Evolutionary conservation across 1,284 basidiomycete genomes (phyloP).

Genomic region (Acaromyces ingoldii): DNA sequence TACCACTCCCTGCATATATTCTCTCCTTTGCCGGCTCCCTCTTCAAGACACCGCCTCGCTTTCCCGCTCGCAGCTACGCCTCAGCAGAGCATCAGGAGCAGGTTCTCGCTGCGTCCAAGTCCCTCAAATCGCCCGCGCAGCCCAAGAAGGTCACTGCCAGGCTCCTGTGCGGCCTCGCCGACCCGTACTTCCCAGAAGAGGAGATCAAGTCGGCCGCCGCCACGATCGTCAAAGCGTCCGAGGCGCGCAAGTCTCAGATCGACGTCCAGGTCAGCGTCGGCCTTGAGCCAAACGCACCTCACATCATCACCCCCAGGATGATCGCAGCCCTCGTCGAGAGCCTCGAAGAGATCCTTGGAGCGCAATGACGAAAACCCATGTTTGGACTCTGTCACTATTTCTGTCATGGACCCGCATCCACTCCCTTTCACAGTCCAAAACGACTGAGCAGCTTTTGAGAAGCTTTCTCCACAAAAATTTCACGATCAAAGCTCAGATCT

Average conservation of each 20-base stretch:
- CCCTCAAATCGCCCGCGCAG: not conserved
- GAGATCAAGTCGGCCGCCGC: conserved; percentile 1
- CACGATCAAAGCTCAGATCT: too few relatives aligned
- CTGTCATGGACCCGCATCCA: too few relatives aligned
- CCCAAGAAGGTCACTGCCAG: not conserved
- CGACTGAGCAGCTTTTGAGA: too few relatives aligned
- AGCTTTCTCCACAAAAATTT: too few relatives aligned
- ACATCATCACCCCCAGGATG: conserved; percentile 1
- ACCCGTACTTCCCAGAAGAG: not conserved
- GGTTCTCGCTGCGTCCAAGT: not conserved
- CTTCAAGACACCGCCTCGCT: not conserved
- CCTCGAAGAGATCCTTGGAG: not conserved
- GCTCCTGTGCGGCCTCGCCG: not conserved
- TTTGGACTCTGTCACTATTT: too few relatives aligned
- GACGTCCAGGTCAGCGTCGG: conserved; percentile 3
- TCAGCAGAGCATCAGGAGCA: not conserved
- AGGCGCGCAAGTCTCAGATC: not conserved
- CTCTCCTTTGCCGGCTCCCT: not conserved
- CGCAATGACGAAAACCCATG: not conserved
- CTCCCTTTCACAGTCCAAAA: too few relatives aligned
- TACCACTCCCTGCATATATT: conserved; percentile 1
- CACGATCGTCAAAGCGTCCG: not conserved
- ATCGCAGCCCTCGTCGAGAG: conserved; percentile 1
- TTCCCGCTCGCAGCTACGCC: not conserved
- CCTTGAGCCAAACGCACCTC: not conserved